Base-by-base conservation (phyloP, 2,329 filamentous ascomycete species). In the Mycosphaerella arachidis region DNA sequence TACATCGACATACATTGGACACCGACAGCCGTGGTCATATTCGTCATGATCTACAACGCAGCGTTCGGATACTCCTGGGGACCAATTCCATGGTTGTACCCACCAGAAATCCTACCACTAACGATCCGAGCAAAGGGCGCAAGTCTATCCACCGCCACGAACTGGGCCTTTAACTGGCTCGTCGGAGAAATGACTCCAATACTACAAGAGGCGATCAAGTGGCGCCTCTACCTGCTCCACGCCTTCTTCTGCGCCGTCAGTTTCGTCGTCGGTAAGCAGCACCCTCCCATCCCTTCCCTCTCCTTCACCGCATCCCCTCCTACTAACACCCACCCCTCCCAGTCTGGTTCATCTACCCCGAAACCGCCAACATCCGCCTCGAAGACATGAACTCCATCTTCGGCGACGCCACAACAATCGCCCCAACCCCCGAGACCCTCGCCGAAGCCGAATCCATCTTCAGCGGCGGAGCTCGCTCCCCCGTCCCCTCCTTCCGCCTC, bases 81-180 rank as follows among this genome's bases (percentile, higher is more conserved):
- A 18, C 94, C 94, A 1, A 96, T 99, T 63, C 94, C 94, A 8
- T 99, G 94, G 94, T 81, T 99, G 16, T 97, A 97, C 74, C 94
- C 94, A 13, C 94, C 94, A n/a, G 94, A 99, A 81, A 99, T 99
- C 77, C 82, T 99, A 48, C 94, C 94, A 4, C 81, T 99, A 62
- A 97, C 92, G 79, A 97, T 97, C 73, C 88, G 94, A 70, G 96
- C 93, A 61, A 97, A 97, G 81, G 94, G 94, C 62, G 93, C 94
- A 56, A 96, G 92, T 82, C 77, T 99, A 73, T 97, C 93, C 62
- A 97, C 94, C 1, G 94, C 94, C 18, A 88, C 92, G 33, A 99
- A 99, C 73, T 99, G 94, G 94, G 92, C 93, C 1, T 96, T 94
- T 77, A 99, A 99, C 77, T 99, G 92, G 90, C 81, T 97, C 29